phyloP scores from a whole-genome alignment of 2,329 filamentous ascomycete genomes.

The Corniculantispora saksenae region DNA sequence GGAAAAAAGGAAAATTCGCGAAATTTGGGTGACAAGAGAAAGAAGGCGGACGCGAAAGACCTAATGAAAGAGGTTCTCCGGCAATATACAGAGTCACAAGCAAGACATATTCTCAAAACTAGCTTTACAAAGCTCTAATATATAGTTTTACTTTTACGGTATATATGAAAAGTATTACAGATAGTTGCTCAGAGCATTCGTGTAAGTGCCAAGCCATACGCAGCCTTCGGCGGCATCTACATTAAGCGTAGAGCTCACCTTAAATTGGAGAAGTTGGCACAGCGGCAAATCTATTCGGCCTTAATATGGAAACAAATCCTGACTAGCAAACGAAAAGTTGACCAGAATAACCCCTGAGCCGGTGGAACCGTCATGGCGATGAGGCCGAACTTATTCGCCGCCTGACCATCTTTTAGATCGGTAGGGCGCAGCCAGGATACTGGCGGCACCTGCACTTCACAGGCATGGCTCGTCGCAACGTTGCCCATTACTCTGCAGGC shows the following conservation, averaged over 20 bases:
- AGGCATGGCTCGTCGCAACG: background rate
- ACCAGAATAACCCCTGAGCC: background rate
- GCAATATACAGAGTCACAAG: no score
- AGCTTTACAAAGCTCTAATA: background rate
- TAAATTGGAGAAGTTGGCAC: background rate
- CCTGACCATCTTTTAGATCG: background rate
- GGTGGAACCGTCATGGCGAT: background rate
- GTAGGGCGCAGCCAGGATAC: background rate
- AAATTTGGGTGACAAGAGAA: no score
- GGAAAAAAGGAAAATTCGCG: background rate
- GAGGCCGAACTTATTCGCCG: background rate
- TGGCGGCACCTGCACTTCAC: background rate
- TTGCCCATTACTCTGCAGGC: background rate
- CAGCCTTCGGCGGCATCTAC: background rate
- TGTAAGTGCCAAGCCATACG: constrained; percentile 4
- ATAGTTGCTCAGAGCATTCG: no score
- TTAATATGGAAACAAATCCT: constrained; percentile 6
- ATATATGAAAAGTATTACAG: background rate
- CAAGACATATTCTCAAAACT: background rate
- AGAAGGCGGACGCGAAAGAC: no score
- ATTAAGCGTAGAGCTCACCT: constrained; percentile 2
- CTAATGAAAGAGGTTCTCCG: no score
- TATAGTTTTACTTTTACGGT: background rate
- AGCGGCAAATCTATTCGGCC: background rate
- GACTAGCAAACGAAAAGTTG: background rate